phyloP scores from a whole-genome alignment of 2,329 filamentous ascomycete species.

The Fusarium piperis region DNA sequence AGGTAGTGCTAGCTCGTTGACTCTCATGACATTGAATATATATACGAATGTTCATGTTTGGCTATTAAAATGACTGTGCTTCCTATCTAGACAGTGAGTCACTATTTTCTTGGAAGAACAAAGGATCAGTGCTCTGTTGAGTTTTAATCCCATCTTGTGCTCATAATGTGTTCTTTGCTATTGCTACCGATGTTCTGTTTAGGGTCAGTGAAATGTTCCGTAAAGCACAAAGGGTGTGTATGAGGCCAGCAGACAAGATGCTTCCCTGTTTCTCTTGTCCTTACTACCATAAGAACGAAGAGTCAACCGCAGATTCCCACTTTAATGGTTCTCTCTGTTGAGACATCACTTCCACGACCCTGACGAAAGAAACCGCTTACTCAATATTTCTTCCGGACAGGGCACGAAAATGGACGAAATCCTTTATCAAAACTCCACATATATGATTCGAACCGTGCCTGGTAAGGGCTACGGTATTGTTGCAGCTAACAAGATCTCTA shows the following conservation, averaged over 20 bases:
- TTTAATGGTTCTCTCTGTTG: background rate
- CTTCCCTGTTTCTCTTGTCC: background rate
- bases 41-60: background rate
- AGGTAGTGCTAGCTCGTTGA: background rate
- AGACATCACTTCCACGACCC: background rate
- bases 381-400: background rate
- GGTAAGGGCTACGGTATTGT: constrained; percentile 23
- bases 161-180: background rate
- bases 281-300: background rate
- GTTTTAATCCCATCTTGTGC: background rate
- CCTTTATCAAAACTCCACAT: background rate
- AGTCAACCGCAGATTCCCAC: background rate
- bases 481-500: constrained; percentile 9
- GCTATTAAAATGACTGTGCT: background rate
- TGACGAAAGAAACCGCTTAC: background rate
- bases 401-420: background rate
- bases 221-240: background rate
- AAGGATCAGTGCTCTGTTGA: background rate
- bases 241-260: background rate
- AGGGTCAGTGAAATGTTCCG: background rate
- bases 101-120: background rate
- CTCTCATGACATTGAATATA: background rate
- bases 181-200: background rate
- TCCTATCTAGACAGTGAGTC: background rate
- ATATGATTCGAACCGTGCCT: background rate